Percentiles rank a stretch among this genome's conserved stretches.
Conservation (phyloP, 495 filamentous ascomycete species). For the Beverwykella pulmonaria region DNA sequence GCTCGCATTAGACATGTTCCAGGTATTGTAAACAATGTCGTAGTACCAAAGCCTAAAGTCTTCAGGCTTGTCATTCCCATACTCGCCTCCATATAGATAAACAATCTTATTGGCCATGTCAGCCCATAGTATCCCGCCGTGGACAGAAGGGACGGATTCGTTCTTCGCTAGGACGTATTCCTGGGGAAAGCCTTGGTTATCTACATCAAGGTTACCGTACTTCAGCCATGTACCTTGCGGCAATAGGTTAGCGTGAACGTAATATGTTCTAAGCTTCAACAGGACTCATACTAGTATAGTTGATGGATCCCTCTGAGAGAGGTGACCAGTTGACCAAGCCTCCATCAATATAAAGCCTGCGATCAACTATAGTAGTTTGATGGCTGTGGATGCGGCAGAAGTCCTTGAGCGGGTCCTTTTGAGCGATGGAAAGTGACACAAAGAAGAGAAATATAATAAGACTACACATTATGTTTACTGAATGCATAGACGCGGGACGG, state of each 20-base stretch:
- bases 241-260: too few species aligned
- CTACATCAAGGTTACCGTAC: constrained; percentile 9
- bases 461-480: constrained; percentile 1
- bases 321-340: constrained; percentile 23
- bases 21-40: constrained; percentile 50
- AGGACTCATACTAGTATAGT: constrained; percentile 19
- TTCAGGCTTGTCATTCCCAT: constrained; percentile 41
- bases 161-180: constrained; percentile 53
- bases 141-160: constrained; percentile 48
- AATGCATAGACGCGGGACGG: too few species aligned
- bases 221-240: constrained; percentile 31
- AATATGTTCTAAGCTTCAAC: too few species aligned
- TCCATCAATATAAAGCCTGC: constrained; percentile 23
- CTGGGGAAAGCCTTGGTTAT: constrained; percentile 49
- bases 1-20: constrained; percentile 40
- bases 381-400: constrained; percentile 23
- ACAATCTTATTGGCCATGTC: constrained; percentile 58
- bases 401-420: constrained; percentile 26
- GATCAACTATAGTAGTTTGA: constrained; percentile 25
- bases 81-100: constrained; percentile 59
- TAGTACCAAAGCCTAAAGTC: constrained; percentile 48
- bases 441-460: neutral
- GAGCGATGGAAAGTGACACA: neutral
- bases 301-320: constrained; percentile 5
- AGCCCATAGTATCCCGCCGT: constrained; percentile 55